Conservation (phyloP, 306 rosid species). For the Castanea crenata region DNA sequence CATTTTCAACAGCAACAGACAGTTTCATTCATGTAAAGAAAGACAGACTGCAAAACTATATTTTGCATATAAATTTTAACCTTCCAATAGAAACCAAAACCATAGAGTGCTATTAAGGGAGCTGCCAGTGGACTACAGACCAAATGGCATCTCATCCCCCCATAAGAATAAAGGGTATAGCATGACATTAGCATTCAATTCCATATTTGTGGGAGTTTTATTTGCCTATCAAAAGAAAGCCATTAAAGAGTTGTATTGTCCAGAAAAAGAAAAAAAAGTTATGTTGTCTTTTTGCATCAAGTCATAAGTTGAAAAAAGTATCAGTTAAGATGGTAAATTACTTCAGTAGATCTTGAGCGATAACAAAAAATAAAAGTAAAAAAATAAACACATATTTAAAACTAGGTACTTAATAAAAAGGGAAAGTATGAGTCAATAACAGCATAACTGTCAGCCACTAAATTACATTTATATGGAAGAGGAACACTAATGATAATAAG, state of each 20-base stretch:
- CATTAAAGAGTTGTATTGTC: neutral
- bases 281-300: neutral
- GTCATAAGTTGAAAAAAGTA: neutral
- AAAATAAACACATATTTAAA: neutral
- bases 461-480: neutral
- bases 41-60: neutral
- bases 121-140: neutral
- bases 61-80: neutral
- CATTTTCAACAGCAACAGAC: neutral
- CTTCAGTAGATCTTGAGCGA: neutral
- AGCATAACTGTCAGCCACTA: too few relatives aligned
- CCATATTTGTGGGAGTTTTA: neutral
- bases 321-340: neutral
- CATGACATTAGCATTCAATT: neutral
- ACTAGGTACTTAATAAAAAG: neutral
- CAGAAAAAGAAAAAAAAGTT: too few relatives aligned
- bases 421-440: neutral
- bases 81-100: neutral
- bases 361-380: too few relatives aligned
- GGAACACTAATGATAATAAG: neutral
- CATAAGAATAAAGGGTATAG: neutral
- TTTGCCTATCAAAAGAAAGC: neutral
- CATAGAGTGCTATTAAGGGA: neutral
- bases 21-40: neutral
- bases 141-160: neutral